Evolutionary conservation across 106 monocot genomes (phyloP).

Genomic region (Dendrobium nobile): DNA sequence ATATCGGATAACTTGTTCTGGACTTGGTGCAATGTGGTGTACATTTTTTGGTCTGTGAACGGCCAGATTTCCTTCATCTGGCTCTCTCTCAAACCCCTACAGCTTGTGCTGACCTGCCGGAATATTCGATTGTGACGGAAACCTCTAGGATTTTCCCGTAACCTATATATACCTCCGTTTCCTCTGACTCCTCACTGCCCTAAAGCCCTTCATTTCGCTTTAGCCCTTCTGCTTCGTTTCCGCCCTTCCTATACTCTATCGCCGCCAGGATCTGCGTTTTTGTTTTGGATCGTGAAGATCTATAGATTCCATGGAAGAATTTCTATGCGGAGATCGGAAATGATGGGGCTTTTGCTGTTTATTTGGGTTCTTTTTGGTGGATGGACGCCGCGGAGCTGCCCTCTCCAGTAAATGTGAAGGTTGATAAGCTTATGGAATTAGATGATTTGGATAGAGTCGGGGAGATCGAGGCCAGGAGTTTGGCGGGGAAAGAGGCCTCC

Average conservation of each 20-base stretch:
- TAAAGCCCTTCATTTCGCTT: background rate
- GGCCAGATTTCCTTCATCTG: background rate
- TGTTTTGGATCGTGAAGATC: slow-evolving; percentile 1
- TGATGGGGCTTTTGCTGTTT: background rate
- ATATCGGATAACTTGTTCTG: too few relatives aligned
- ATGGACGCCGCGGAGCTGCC: slow-evolving; percentile 5
- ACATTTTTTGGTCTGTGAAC: background rate
- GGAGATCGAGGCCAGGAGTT: background rate
- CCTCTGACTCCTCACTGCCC: background rate
- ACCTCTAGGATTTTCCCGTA: slow-evolving; percentile 10
- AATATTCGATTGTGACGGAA: slow-evolving; percentile 15
- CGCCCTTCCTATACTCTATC: background rate
- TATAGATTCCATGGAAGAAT: background rate
- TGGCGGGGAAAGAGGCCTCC: background rate
- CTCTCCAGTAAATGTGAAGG: background rate
- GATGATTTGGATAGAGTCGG: background rate
- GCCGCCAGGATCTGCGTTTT: slow-evolving; percentile 3
- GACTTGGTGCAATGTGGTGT: background rate
- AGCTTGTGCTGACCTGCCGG: slow-evolving; percentile 2
- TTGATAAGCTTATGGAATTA: background rate
- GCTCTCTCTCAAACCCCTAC: background rate
- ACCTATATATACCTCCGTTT: slow-evolving; percentile 9
- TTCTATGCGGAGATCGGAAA: background rate
- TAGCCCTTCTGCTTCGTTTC: background rate
- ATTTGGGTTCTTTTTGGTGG: background rate